Evolutionary conservation across 2,329 filamentous ascomycete genomes (phyloP), one percentile per base, ranked within the genome.

Genomic region (Colletotrichum acutatum): DNA sequence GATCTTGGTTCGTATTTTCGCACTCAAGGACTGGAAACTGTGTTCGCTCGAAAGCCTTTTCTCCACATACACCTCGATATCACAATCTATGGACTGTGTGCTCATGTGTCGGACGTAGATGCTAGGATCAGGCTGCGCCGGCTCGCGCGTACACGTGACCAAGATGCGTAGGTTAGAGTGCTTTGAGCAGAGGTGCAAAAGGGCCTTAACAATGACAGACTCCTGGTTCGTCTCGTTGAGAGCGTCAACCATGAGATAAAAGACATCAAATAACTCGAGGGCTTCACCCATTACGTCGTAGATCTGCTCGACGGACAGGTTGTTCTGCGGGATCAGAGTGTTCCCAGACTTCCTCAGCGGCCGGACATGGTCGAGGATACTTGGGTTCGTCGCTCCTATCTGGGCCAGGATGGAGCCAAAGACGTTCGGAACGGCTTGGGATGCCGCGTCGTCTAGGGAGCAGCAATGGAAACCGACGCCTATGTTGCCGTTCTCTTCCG

Each of bases 321-420:
- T 76, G 37, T 77, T 78, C 28, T 77, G 76, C 11, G 74, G 72
- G 11, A 78, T 75, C 24, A 77, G 69, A 3, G 42, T 57, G 1
- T 68, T 58, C n/a, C 53, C 58, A 1, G 56, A 42, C 16, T 60
- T 74, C 4, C 68, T 74, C 22, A 76, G 75, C 1, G 69, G 74
- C 22, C 72, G 63, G 34, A 77, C 70, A 30, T 74, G 63, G n/a
- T 76, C 61, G 19, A 76, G 72, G 24, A 78, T 65, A 0, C 74
- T 66, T 12, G 75, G 75, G 2, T 58, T 60, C 5, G 62, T 49
- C 53, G 53, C 54, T 26, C 62, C 74, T 4, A 78, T 68, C 46
- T 80, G 76, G 24, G 77, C 76, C 16, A 80, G 69, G 22, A 80
- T 70, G 52, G 78, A 79, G 54, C 77, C 78, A 63, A 80, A 75